Evolutionary conservation across 257 asterid species (phyloP).

Genomic region (Solanum etuberosum): DNA sequence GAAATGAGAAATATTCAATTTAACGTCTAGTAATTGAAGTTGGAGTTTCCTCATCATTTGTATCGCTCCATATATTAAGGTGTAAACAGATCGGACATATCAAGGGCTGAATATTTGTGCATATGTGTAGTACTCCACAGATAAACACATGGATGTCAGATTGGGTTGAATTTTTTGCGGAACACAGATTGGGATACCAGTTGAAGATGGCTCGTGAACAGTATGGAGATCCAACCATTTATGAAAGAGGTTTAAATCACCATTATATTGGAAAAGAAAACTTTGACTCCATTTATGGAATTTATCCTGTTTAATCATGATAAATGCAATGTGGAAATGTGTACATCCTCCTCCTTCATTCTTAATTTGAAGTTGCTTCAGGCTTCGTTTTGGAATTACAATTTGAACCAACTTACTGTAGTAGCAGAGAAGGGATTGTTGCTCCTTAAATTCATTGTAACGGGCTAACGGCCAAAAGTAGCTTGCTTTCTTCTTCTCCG

Average conservation of each 20-base stretch:
- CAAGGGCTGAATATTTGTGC: neutral
- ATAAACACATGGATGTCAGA: slow-evolving; percentile 80
- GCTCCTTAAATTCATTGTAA: neutral
- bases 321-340: neutral
- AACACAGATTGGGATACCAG: slow-evolving; percentile 86
- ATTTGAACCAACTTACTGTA: neutral
- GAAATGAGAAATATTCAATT: neutral
- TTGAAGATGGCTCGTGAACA: slow-evolving; percentile 64
- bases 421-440: neutral
- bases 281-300: neutral
- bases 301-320: neutral
- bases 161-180: slow-evolving; percentile 83
- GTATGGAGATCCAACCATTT: slow-evolving; percentile 69
- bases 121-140: slow-evolving; percentile 82
- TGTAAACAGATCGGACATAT: neutral
- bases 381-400: neutral
- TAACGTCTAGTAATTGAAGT: neutral
- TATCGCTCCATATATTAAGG: neutral
- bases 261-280: neutral
- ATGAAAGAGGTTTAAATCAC: slow-evolving; percentile 56
- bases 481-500: neutral
- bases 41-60: neutral
- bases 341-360: neutral
- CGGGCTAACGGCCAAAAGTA: neutral
- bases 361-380: neutral